Evolutionary conservation across 1,139 yeast genomes (phyloP), one percentile per base, ranked within the genome.

Genomic region (Kodamaea alishanica): DNA sequence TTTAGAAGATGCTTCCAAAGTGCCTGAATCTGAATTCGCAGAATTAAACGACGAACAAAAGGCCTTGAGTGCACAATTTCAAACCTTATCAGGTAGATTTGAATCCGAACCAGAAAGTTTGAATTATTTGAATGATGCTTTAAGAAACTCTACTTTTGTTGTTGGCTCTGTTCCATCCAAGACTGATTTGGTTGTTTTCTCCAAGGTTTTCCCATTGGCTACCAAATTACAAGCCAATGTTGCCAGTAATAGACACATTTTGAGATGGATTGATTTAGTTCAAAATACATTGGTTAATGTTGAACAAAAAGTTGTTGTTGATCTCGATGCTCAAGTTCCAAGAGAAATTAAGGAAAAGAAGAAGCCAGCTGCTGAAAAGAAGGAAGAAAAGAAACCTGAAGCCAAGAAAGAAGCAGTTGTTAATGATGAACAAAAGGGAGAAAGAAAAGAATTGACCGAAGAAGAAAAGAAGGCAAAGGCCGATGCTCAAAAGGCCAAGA

Each of bases 191-290:
- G 67, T 70, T 35, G 81, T 84, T 33, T 85, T 87, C 53, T 79
- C 81, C 40, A 70, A 78, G 30, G 81, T 80, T 26, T 67, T 77
- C 51, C 84, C 89, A 37, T 49, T 77, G 42, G 79, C 85, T 27
- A 65, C 70, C 43, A 63, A 71, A 20, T 56, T 77, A 31, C 65
- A 69, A 27, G 81, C 79, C 32, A 79, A 81, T 43, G 51, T 75
- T 44, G 75, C 78, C 38, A 60, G 64, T 37, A 64, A 65, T 59
- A 85, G 97, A 74, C 97, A 90, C 63, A 72, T 89, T 46, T 68
- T 88, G 47, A 84, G 97, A 75, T 92, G 97, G 97, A 77, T 78
- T 22, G 96, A 89, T 55, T 76, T 86, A 54, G 67, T 92, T 46
- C 97, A 92, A 69, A 78, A 81, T 58, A 70, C 79, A 24, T 63